Base-by-base conservation (phyloP, 495 filamentous ascomycete species). In the Xylaria flabelliformis region DNA sequence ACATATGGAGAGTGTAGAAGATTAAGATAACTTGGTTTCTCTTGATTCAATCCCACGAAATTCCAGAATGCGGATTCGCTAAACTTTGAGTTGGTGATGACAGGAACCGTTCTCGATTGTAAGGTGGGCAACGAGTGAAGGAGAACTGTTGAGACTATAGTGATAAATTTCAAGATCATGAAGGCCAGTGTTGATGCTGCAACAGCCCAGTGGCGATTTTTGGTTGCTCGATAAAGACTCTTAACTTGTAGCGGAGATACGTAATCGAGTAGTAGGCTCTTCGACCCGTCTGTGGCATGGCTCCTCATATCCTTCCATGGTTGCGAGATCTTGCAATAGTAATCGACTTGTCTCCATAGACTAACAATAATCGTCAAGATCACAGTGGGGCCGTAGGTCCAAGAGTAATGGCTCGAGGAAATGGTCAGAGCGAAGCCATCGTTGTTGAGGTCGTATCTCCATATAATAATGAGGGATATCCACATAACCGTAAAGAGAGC, bases 291-390 rank as follows among this genome's bases (percentile, higher is more conserved):
- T 0, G 64, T 53, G 12, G 73, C 41, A 17, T 67, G 73, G 21
- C 48, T 63, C 13, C 66, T 64, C 15, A 79, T 67, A 0, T 71
- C 63, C 12, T 69, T 44, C 81, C 81, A 83, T 26, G 81, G 81
- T 7, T 77, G 77, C 17, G 70, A 67, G 12, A 56, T 29, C 26
- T 77, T 78, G 5, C 76, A 72, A 36, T 79, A 73, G 51, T 81
- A 80, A 36, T 80, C 80, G 15, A 76, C 71, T 4, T 78, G 74
- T 10, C 63, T 71, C 80, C 77, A 82, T 1, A 80, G 17, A 21
- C 70, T 73, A 19, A 73, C 64, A 5, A 76, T 50, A 13, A 79
- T n/a, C 0, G 67, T 74, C 13, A 81, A 63, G 9, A 80, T 42
- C 3, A 72, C 73, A 7, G 77, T 80, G 19, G 79, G 80, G 1